Percentiles rank a stretch among this genome's conserved stretches.
Conservation (phyloP, 495 filamentous ascomycete species). For the Penicillium salamii region DNA sequence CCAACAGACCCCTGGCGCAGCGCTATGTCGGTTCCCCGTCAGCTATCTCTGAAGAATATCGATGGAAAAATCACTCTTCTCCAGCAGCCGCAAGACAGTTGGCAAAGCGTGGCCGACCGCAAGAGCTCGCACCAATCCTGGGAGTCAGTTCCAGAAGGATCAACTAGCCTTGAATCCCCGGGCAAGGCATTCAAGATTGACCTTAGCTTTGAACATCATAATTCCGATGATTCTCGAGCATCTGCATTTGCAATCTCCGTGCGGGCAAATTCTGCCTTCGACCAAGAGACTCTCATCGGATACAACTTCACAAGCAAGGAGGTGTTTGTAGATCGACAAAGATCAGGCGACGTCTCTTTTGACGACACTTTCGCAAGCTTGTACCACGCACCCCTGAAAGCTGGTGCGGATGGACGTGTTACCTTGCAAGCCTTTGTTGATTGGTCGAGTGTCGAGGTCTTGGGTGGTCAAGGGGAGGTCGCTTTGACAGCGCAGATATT, state of each 20-base stretch:
- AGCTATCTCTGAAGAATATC: conserved; percentile 29
- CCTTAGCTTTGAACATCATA: conserved; percentile 18
- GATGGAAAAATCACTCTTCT: conserved; percentile 12
- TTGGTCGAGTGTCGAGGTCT: conserved; percentile 35
- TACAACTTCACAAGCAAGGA: conserved; percentile 41
- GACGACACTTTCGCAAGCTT: conserved; percentile 24
- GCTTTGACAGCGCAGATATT: conserved; percentile 37
- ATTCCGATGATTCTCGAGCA: neutral
- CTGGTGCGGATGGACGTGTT: conserved; percentile 15
- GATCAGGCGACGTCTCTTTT: conserved; percentile 22
- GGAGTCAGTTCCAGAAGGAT: neutral
- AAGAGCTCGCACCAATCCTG: neutral
- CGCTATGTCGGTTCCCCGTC: conserved; percentile 47
- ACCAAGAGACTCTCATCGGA: conserved; percentile 38
- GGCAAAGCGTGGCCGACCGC: conserved; percentile 10
- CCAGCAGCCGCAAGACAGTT: conserved; percentile 19
- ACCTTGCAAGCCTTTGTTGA: conserved; percentile 29
- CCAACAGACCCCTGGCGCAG: conserved; percentile 49
- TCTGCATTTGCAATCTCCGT: conserved; percentile 26
- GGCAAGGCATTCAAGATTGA: conserved; percentile 21
- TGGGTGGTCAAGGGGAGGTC: conserved; percentile 32
- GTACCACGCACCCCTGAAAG: conserved; percentile 23
- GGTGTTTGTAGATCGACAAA: conserved; percentile 27
- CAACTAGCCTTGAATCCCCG: conserved; percentile 15
- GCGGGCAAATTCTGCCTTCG: conserved; percentile 24